Base-by-base conservation (phyloP, 2,329 filamentous ascomycete species). In the Scytalidium lignicola region DNA sequence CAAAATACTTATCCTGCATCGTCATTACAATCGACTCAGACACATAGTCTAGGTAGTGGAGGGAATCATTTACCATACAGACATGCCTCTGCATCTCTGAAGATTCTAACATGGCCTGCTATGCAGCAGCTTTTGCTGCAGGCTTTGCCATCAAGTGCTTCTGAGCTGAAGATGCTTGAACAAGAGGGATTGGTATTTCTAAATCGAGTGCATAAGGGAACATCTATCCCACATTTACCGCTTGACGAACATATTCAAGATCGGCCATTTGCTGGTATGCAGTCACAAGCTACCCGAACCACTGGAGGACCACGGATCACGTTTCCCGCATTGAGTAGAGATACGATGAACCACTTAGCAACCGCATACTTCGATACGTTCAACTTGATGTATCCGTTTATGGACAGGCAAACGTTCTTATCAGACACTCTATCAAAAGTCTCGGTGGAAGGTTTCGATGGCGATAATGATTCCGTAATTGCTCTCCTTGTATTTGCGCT, bases 331-430 rank as follows among this genome's bases (percentile, higher is more conserved):
- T 57, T 82, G 43, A 70, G 68, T 12, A 72, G 72, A 61, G 74
- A 78, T 5, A 67, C 67, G 2, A 75, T 82, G 64, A 70, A 74
- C 50, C 66, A 67, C 20, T 67, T 79, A 32, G 71, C 72, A 50
- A 76, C 75, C 44, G 70, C 72, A 0, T 84, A 79, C 58, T 84
- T 84, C 58, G 74, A 80, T 55, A 76, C 72, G 1, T 79, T 80
- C 64, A 83, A 83, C 58, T 68, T 79, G 12, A 58, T 82, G 13
- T 75, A 76, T 55, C 80, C 80, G 0, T 72, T 84, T 32, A 67
- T 84, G 58, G 78, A 82, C 53, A 69, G 76, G n/a, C 72, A 78
- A 28, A 66, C 64, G 19, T 84, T 83, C 60, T 65, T 72, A 53
- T 67, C 70, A 7, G 68, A 72, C 32, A 73, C 69, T 2, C 59